Base-by-base conservation (phyloP, 2,329 filamentous ascomycete species). In the Byssochlamys sp. region DNA sequence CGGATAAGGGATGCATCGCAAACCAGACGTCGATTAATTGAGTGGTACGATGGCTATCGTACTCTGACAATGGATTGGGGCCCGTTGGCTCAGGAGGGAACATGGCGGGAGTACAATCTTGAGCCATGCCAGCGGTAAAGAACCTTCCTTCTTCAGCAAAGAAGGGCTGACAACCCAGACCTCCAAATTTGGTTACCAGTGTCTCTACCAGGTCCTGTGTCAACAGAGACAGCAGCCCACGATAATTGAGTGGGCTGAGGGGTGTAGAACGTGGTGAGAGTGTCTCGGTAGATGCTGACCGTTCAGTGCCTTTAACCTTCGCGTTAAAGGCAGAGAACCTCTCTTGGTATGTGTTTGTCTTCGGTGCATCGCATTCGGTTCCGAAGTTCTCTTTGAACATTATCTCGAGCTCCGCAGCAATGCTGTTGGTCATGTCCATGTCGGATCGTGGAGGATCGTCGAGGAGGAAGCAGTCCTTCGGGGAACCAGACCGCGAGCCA, bases 11-110 rank as follows among this genome's bases (percentile, higher is more conserved):
- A 51, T 77, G 74, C 11, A 67, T 60, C 0, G 71, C 73, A 57
- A 72, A 77, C 74, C 74, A 77, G 26, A 77, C 68, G 54, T 77
- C 74, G 50, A 77, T 71, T 26, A 77, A 51, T 54, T 67, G 65
- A 10, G 61, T 45, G 11, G 59, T 60, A 33, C 56, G 64, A 54
- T 66, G 62, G 45, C 58, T 55, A 26, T 63, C 62, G 11, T 62
- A 58, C 19, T 54, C 55, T 11, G 55, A n/a, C 25, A 63, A 33
- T 19, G 62, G 61, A 10, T 60, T 58, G 7, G 50, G 39, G 25
- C 57, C 33, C 25, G 58, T 31, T 24, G 52, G 25, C 26, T 28
- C 27, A 7, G 50, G 48, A 29, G 60, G 55, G 50, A 62, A 60
- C 60, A 62, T 61, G 3, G 52, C 49, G 19, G 48, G 39, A 26